These are phyloP conservation scores for Lactarius tabidus DNA, from an alignment of 768 basidiomycete species.

Conservation along the genomic window DNA sequence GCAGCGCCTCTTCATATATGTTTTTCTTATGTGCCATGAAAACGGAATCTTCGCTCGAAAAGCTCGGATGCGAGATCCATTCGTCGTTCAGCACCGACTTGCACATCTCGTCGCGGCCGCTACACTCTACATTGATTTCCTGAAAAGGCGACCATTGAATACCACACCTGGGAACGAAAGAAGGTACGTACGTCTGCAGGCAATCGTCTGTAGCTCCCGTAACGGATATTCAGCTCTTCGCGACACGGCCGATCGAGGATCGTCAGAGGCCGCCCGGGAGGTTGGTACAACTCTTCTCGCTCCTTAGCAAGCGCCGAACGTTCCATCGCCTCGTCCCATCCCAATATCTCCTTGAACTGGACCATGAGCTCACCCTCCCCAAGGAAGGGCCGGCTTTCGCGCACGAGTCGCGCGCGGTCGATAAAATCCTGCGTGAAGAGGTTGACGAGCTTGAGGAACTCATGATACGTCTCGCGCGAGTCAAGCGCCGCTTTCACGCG, in stretches of 20 bases:
- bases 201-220: constrained; percentile 88
- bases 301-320: constrained; percentile 30
- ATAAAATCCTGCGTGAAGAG: constrained; percentile 94
- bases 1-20: constrained; percentile 92
- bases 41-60: constrained; percentile 90
- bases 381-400: constrained; percentile 73
- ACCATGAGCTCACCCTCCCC: constrained; percentile 71
- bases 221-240: constrained; percentile 64
- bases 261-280: constrained; percentile 28
- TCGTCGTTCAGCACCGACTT: constrained; percentile 95
- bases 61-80: constrained; percentile 97
- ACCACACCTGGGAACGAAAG: constrained; percentile 12
- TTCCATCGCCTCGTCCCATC: constrained; percentile 74
- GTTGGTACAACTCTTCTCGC: constrained; percentile 29
- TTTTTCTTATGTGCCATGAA: constrained; percentile 93
- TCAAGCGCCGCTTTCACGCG: constrained; percentile 74
- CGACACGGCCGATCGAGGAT: constrained; percentile 44
- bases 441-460: constrained; percentile 93
- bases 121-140: constrained; percentile 86
- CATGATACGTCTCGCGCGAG: constrained; percentile 78
- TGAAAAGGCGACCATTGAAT: constrained; percentile 32
- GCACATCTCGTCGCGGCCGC: constrained; percentile 97
- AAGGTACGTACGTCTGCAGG: constrained; percentile 64
- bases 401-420: constrained; percentile 76
- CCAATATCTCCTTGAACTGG: constrained; percentile 81